phyloP scores from a whole-genome alignment of 2,329 filamentous ascomycete genomes.

The Colletotrichum tropicale region DNA sequence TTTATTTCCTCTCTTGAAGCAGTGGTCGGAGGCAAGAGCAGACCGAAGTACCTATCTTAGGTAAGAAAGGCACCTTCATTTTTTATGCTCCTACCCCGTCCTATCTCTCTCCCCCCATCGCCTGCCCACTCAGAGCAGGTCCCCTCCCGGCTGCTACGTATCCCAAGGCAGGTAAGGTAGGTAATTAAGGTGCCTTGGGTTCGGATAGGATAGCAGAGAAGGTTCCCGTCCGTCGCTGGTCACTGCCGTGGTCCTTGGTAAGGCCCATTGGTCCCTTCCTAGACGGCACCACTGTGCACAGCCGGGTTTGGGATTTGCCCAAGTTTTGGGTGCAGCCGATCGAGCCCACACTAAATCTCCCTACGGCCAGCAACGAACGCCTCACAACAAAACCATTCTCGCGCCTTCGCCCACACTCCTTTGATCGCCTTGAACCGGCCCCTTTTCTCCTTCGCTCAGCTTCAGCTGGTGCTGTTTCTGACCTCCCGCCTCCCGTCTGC shows the following conservation, averaged over 20 bases:
- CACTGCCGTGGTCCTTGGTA: neutral
- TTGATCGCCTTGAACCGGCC: constrained; percentile 16
- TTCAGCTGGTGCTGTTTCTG: constrained; percentile 2
- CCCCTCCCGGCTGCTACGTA: neutral
- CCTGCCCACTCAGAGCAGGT: neutral
- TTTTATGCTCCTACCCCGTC: neutral
- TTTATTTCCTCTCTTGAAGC: neutral
- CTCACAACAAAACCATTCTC: constrained; percentile 11
- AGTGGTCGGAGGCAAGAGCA: neutral
- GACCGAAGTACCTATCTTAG: neutral
- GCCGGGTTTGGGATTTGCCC: constrained; percentile 8
- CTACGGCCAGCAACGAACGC: constrained; percentile 20
- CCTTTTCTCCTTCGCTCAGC: neutral
- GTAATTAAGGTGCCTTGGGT: neutral
- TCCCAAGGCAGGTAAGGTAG: neutral
- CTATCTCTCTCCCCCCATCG: neutral
- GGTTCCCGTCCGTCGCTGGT: neutral
- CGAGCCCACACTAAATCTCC: constrained; percentile 23
- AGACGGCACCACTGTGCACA: neutral
- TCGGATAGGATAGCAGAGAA: neutral
- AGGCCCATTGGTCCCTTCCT: neutral
- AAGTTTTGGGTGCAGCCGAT: constrained; percentile 18
- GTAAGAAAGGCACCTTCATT: neutral
- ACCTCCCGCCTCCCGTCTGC: neutral
- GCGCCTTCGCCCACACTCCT: constrained; percentile 14